Conservation (phyloP, 352 stramenopile genomes). For the Pythium chondricola region DNA sequence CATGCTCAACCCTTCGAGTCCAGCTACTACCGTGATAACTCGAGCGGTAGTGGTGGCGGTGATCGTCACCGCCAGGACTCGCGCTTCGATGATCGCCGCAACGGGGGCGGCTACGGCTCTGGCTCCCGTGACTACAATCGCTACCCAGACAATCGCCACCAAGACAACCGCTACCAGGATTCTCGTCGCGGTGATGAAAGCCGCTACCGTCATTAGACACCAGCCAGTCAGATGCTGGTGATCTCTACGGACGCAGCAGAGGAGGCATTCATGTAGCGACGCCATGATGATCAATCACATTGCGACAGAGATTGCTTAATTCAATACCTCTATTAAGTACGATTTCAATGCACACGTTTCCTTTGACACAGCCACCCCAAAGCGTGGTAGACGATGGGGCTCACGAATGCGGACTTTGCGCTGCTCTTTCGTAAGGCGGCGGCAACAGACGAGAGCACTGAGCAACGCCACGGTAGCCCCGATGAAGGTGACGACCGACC, state of each 20-base stretch:
- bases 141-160: conserved; percentile 15
- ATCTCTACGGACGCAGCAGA: no score
- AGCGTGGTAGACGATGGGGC: conserved; percentile 6
- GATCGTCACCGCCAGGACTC: conserved; percentile 53
- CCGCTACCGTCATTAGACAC: conserved; percentile 7
- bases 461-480: background rate
- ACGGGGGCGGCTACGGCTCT: conserved; percentile 21
- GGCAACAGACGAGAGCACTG: conserved; percentile 9
- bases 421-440: conserved; percentile 48
- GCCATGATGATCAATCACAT: no score
- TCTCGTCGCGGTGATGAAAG: conserved; percentile 8
- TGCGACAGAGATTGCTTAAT: background rate
- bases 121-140: conserved; percentile 13
- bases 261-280: no score
- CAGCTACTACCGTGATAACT: conserved; percentile 22
- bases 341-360: background rate
- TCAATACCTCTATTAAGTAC: background rate
- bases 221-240: no score
- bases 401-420: conserved; percentile 79
- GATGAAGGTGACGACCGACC: conserved; percentile 4
- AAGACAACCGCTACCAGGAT: conserved; percentile 14
- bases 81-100: conserved; percentile 64
- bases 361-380: background rate
- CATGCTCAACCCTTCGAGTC: conserved; percentile 25
- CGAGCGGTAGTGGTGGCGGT: conserved; percentile 18